Evolutionary conservation across 805 yeast species (phyloP).

Genomic region (Saturnispora gosingensis): DNA sequence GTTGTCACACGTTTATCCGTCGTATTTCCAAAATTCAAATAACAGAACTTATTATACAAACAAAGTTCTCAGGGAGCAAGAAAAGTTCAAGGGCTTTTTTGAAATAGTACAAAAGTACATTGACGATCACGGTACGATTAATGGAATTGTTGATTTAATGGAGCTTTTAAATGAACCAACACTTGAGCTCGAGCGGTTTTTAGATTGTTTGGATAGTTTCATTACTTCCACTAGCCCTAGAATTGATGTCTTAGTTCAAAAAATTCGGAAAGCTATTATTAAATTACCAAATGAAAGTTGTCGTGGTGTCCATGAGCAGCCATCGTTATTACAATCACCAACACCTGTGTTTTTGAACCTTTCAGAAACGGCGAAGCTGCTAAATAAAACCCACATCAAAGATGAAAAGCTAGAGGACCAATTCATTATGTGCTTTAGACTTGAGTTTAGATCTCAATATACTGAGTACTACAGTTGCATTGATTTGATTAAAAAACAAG

Average conservation of each 20-base stretch:
- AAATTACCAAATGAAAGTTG: not conserved
- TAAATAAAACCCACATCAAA: slow-evolving; percentile 13
- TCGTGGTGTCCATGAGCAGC: not conserved
- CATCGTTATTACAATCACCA: not conserved
- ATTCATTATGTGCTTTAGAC: slow-evolving; percentile 13
- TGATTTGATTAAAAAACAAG: slow-evolving; percentile 8
- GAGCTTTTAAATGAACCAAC: slow-evolving; percentile 6
- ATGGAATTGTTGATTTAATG: not conserved
- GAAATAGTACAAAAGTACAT: slow-evolving; percentile 1
- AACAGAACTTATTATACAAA: slow-evolving; percentile 6
- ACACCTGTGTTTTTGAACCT: slow-evolving; percentile 11
- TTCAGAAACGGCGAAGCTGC: slow-evolving; percentile 18
- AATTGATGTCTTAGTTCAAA: slow-evolving; percentile 5
- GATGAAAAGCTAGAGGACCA: slow-evolving; percentile 15
- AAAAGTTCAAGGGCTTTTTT: slow-evolving; percentile 1
- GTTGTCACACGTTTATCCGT: slow-evolving; percentile 21
- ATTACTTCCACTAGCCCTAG: slow-evolving; percentile 10
- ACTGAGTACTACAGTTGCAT: slow-evolving; percentile 4
- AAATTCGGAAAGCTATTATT: not conserved
- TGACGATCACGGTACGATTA: not conserved
- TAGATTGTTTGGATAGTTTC: slow-evolving; percentile 4
- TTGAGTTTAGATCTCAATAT: slow-evolving; percentile 11
- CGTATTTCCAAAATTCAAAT: slow-evolving; percentile 12
- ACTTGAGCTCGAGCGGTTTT: slow-evolving; percentile 5
- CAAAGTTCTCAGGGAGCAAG: not conserved